Base-by-base conservation (phyloP, 2,329 filamentous ascomycete species). In the Byssochlamys sp. region DNA sequence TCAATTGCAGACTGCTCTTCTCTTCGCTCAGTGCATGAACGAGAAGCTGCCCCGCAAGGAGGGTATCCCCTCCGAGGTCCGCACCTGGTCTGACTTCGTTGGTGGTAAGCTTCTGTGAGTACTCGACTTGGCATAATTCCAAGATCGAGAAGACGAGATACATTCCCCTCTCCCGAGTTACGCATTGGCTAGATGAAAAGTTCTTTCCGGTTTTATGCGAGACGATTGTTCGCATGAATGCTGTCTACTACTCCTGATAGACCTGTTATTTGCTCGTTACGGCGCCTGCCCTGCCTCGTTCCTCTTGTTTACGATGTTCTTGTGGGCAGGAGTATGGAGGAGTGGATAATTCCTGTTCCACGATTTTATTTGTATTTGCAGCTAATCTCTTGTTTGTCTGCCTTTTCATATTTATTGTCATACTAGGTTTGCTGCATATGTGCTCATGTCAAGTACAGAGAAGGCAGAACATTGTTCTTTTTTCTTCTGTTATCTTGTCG, bases 21-120 rank as follows among this genome's bases (percentile, higher is more conserved):
- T 97, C 67, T 97, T 97, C 70, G 91, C 94, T 61, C 89, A 90
- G 75, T 97, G 94, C 77, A 95, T 99, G 90, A 94, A 81, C 77
- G 89, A 91, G 81, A 99, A 97, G 81, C 82, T 99, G 54, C 94
- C 94, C 60, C 86, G 90, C 68, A 78, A 84, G 61, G 90, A 94
- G 71, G 92, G 91, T 56, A 92, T 96, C 62, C 94, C 94, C 53
- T 80, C 84, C 53, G 94, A 99, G 78, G 94, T 97, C 69, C 86
- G 88, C 73, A 86, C 87, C 69, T 99, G 94, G 94, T 95, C 90
- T 64, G 87, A 97, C 68, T 99, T 97, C 75, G 88, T 96, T 68
- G 91, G 91, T 63, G 87, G 87, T 68, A 78, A 75, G 69, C 69
- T 73, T 62, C 67, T 78, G 71, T 78, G 74, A 73, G 67, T 11